Evolutionary conservation across 495 filamentous ascomycete species (phyloP).

Genomic region (Penicillium coprophilum): DNA sequence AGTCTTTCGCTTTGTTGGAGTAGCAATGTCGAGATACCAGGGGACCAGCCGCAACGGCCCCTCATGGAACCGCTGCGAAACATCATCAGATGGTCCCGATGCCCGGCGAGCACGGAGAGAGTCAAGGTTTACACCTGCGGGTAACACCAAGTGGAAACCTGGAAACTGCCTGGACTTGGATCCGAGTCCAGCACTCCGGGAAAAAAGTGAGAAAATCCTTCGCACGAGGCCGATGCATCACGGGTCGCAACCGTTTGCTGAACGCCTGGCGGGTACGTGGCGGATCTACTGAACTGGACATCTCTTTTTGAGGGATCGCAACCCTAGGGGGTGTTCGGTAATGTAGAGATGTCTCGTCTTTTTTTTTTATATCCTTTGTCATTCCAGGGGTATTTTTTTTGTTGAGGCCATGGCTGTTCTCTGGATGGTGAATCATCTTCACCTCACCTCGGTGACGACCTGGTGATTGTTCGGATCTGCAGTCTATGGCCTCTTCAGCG

Average conservation of each 20-base stretch:
- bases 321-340: background rate
- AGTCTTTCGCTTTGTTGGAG: background rate
- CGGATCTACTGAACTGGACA: background rate
- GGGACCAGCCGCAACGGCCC: background rate
- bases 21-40: background rate
- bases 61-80: background rate
- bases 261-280: background rate
- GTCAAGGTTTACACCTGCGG: background rate
- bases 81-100: background rate
- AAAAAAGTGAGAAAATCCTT: background rate
- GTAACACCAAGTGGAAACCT: background rate
- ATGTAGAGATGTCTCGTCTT: background rate
- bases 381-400: background rate
- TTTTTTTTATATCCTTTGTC: background rate
- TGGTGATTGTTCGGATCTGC: background rate
- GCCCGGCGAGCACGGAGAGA: background rate
- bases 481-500: constrained; percentile 13
- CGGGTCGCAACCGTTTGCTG: background rate
- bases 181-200: background rate
- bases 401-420: background rate
- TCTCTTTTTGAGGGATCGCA: background rate
- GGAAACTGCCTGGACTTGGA: background rate
- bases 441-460: background rate
- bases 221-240: background rate
- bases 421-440: background rate